Percentiles rank a stretch among this genome's conserved stretches.
Evolutionary conservation across 306 rosid species (phyloP).

Genomic region (peach (Prunus persica)): Prunus_persica_NCBIv2 NC_034013.1:11169001-11169500

Average conservation of each 20-base stretch:
- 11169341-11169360: not conserved
- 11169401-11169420: not conserved
- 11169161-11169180: no score
- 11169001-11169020: no score
- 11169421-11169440: not conserved
- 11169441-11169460: not conserved
- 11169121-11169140: no score
- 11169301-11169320: not conserved
- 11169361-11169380: not conserved
- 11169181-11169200: no score
- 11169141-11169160: no score
- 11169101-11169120: no score
- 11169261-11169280: not conserved
- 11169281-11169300: not conserved
- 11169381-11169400: constrained; percentile 9
- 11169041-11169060: no score
- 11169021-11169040: no score
- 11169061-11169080: no score
- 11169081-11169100: no score
- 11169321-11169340: not conserved
- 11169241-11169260: not conserved
- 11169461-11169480: not conserved
- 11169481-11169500: not conserved
- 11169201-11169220: no score
- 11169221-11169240: no score